phyloP scores from a whole-genome alignment of 2,329 filamentous ascomycete species.

The Aschersonia sp. region DNA sequence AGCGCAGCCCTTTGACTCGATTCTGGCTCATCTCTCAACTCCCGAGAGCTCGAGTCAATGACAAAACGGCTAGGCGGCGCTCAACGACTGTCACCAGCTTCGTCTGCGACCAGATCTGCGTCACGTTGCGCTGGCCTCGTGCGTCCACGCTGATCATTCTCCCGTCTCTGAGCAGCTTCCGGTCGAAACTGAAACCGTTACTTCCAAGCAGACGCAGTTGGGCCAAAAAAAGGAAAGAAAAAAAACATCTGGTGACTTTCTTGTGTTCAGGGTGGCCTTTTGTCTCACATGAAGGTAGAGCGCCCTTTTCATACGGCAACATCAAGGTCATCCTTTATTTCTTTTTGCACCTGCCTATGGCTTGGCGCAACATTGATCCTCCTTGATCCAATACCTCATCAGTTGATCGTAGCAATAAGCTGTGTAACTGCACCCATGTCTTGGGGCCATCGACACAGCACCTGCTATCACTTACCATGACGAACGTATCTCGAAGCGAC shows the following conservation, averaged over 20 bases:
- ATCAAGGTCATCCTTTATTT: not conserved
- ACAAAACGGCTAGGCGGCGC: too few relatives aligned
- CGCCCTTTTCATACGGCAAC: not conserved
- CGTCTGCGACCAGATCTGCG: too few relatives aligned
- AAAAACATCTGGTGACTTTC: not conserved
- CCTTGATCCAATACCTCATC: not conserved
- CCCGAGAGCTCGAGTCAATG: too few relatives aligned
- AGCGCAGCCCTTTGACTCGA: too few relatives aligned
- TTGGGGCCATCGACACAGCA: not conserved
- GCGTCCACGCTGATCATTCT: too few relatives aligned
- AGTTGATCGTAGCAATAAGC: not conserved
- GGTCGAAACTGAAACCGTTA: not conserved
- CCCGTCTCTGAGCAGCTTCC: too few relatives aligned
- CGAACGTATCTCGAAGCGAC: conserved; percentile 1
- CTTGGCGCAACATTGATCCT: not conserved
- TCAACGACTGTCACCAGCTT: too few relatives aligned
- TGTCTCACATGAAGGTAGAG: not conserved
- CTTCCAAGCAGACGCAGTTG: not conserved
- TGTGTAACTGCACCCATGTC: too few relatives aligned
- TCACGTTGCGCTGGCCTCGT: too few relatives aligned
- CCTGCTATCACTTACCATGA: conserved; percentile 1
- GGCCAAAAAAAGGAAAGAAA: not conserved
- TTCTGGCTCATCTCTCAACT: too few relatives aligned
- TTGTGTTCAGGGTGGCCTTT: not conserved
- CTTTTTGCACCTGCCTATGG: not conserved